Evolutionary conservation across 108 stramenopile species (phyloP).

Genomic region (Hondaea fermentalgiana): DNA sequence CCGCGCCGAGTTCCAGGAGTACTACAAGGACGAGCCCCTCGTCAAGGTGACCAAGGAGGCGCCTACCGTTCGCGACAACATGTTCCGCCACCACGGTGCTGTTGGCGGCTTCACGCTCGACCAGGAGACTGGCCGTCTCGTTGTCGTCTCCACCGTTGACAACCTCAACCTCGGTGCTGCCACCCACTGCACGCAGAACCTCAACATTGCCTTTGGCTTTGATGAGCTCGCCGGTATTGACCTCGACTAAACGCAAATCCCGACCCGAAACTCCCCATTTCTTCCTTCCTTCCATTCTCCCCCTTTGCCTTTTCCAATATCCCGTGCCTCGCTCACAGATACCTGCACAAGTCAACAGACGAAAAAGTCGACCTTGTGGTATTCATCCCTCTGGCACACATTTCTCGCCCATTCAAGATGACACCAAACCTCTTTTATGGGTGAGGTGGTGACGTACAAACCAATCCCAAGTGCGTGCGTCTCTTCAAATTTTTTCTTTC

Average conservation of each 20-base stretch:
- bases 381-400: no score
- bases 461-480: no score
- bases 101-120: conserved; percentile 42
- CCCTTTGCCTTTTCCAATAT: no score
- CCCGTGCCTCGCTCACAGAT: no score
- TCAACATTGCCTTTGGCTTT: conserved; percentile 19
- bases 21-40: conserved; percentile 47
- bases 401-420: no score
- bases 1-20: conserved; percentile 41
- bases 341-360: no score
- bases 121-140: conserved; percentile 41
- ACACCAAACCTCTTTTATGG: no score
- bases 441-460: no score
- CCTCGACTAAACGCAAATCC: neutral
- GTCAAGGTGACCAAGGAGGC: conserved; percentile 42
- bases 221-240: neutral
- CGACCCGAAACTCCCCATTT: no score
- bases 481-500: no score
- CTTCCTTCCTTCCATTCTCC: no score
- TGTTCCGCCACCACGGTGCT: conserved; percentile 39
- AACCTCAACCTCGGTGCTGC: conserved; percentile 44
- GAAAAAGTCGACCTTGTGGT: no score
- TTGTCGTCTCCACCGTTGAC: conserved; percentile 41
- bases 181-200: neutral
- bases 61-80: neutral